phyloP scores from a whole-genome alignment of 345 rosid genomes.

The Populus euphratica region DNA sequence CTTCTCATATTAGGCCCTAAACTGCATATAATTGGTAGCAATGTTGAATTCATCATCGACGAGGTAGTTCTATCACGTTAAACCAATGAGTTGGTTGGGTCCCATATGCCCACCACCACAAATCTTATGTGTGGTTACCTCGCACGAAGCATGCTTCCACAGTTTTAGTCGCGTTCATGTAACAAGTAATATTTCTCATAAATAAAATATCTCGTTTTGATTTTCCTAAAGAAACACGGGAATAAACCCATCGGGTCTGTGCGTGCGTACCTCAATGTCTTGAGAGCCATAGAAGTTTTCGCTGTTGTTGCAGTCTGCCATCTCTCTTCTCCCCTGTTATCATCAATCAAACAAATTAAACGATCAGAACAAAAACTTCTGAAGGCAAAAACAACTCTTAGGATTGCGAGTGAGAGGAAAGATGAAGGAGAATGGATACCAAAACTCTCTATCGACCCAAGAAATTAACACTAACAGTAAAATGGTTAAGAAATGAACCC shows the following conservation, averaged over 20 bases:
- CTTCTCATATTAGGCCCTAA: neutral
- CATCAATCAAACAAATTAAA: neutral
- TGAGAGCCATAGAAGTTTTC: constrained; percentile 37
- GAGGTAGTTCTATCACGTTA: neutral
- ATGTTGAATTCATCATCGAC: neutral
- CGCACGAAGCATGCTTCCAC: neutral
- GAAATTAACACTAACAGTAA: neutral
- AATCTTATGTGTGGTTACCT: neutral
- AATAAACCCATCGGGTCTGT: neutral
- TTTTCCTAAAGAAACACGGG: neutral
- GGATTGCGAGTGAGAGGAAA: neutral
- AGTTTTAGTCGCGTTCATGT: too few relatives aligned
- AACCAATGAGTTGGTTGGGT: neutral
- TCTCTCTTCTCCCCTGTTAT: constrained; percentile 18
- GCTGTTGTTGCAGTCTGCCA: constrained; percentile 51
- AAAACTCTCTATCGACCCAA: neutral
- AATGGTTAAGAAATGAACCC: too few relatives aligned
- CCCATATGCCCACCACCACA: neutral
- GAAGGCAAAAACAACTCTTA: too few relatives aligned
- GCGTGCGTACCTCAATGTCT: constrained; percentile 19
- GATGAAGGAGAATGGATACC: neutral
- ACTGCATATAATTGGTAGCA: neutral
- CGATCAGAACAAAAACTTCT: neutral
- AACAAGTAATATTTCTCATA: too few relatives aligned
- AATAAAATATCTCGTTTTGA: neutral